These are phyloP conservation scores for Boletus reticuloceps DNA, from an alignment of 768 basidiomycete genomes.

Conservation along the genomic window DNA sequence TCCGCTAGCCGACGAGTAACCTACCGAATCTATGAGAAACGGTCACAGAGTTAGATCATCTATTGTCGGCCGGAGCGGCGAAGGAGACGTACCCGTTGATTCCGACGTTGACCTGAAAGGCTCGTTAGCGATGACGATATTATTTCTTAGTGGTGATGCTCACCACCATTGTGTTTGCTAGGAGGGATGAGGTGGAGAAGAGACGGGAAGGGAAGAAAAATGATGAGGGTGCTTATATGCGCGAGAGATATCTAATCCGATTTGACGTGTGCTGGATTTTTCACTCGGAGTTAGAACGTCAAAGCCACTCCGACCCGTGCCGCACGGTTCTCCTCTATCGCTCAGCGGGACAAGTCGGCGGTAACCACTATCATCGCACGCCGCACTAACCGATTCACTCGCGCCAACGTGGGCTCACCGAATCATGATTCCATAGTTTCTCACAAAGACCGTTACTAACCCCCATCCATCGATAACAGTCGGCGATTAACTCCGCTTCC, in stretches of 20 bases:
- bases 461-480: background rate
- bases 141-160: background rate
- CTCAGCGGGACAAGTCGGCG: conserved; percentile 8
- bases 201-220: background rate
- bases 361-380: conserved; percentile 9
- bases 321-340: conserved; percentile 3
- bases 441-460: background rate
- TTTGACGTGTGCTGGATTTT: conserved; percentile 13
- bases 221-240: conserved; percentile 26
- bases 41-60: conserved; percentile 11
- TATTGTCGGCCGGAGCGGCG: background rate
- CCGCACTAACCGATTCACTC: background rate
- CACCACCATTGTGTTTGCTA: conserved; percentile 30
- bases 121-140: conserved; percentile 1
- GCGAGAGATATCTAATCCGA: conserved; percentile 22
- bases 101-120: conserved; percentile 73
- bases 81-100: conserved; percentile 81
- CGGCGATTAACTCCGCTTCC: background rate
- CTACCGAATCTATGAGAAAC: conserved; percentile 61
- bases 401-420: conserved; percentile 8
- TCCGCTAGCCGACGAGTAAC: conserved; percentile 20
- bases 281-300: conserved; percentile 27
- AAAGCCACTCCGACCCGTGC: conserved; percentile 9
- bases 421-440: background rate
- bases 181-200: conserved; percentile 1